Base-by-base conservation (phyloP, 768 basidiomycete genomes). In the Russula earlei region DNA sequence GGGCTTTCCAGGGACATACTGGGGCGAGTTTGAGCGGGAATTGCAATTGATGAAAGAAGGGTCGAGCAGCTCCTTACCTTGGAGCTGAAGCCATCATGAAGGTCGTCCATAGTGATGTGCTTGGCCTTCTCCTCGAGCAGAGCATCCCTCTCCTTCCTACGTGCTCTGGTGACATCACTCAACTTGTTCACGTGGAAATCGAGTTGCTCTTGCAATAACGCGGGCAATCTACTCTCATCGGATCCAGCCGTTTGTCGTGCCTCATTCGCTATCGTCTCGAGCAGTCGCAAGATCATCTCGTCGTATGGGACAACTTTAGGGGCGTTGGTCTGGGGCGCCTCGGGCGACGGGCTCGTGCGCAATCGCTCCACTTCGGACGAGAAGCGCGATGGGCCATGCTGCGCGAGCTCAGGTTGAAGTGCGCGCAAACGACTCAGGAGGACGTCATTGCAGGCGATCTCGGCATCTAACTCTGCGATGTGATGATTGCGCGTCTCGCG, bases 31-130 rank as follows among this genome's bases (percentile, higher is more conserved):
- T 42, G 34, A 17, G 56, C 31, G 29, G n/a, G 41, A 33, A 25
- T n/a, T 11, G 20, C 50, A 42, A n/a, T 36, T 11, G 24, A 47
- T 7, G 24, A 22, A 22, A 24, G 14, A 19, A 37, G 20, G 46
- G 8, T 5, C 12, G 37, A 42, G 3, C 31, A 43, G 36, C 37
- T 22, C 22, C 67, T 24, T 62, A 87, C 89, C 74, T 84, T 83
- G 64, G 76, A 85, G 14, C 82, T 80, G 67, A 85, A 98, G 2
- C 94, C 95, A 8, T 93, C 91, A 61, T 89, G 84, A 19, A 98
- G 75, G 72, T 96, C 94, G 0, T 98, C 96, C 64, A 80, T 87
- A 5, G 96, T 99, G 64, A 98, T 98, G 70, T 91, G 88, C 71
- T 87, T 93, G 69, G 82, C 81, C 72, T 85, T 83, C 70, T 97